phyloP scores from a whole-genome alignment of 2,329 filamentous ascomycete genomes.

The Teratosphaeriaceae sp. region DNA sequence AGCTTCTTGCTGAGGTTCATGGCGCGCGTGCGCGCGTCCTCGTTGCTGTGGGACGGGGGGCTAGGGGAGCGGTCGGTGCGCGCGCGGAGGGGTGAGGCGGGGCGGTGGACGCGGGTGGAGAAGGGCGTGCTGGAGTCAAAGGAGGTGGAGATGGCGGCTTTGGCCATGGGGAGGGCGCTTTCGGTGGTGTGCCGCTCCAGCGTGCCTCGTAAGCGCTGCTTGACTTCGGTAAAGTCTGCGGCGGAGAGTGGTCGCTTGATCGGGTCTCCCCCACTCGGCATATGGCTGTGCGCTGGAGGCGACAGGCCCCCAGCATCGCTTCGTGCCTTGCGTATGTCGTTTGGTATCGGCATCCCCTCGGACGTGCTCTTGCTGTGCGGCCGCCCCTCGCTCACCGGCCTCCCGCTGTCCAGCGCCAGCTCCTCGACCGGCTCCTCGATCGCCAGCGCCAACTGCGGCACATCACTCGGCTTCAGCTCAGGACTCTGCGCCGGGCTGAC shows the following conservation, averaged over 20 bases:
- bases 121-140: constrained; percentile 23
- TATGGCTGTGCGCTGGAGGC: constrained; percentile 14
- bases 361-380: constrained; percentile 22
- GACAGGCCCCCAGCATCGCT: constrained; percentile 41
- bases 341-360: constrained; percentile 19
- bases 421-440: constrained; percentile 56
- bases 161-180: constrained; percentile 43
- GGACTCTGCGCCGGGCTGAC: constrained; percentile 87
- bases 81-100: constrained; percentile 16
- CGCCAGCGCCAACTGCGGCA: not conserved
- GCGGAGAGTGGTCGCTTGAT: constrained; percentile 13
- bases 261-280: constrained; percentile 8
- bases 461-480: constrained; percentile 48
- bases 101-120: constrained; percentile 11
- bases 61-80: constrained; percentile 56
- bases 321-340: constrained; percentile 29
- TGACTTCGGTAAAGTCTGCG: constrained; percentile 12
- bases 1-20: constrained; percentile 80
- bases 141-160: constrained; percentile 30
- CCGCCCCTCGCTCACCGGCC: constrained; percentile 2
- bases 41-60: constrained; percentile 63
- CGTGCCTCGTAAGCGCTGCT: constrained; percentile 11
- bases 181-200: constrained; percentile 49
- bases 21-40: constrained; percentile 76
- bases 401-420: constrained; percentile 54